A percentile compares a stretch with the other conserved stretches of the same genome.
phyloP scores from a whole-genome alignment of 306 rosid species.

The Amphicarpaea edgeworthii region DNA sequence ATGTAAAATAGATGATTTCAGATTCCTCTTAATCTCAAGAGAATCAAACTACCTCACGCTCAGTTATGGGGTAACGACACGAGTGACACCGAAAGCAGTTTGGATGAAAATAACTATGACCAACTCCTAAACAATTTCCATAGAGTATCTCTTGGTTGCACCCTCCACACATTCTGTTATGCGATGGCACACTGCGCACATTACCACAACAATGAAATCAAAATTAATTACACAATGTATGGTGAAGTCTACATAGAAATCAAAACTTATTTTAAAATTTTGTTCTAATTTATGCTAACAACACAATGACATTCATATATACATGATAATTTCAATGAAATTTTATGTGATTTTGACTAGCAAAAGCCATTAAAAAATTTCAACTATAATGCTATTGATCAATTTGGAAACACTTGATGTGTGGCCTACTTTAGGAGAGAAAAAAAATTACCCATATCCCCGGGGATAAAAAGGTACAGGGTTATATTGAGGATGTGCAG shows the following conservation, averaged over 20 bases:
- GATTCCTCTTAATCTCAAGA: conserved; percentile 31
- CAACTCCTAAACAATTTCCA: conserved; percentile 79
- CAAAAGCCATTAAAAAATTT: conserved; percentile 3
- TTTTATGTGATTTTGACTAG: conserved; percentile 3
- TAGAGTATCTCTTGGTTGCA: conserved; percentile 69
- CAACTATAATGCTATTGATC: conserved; percentile 18
- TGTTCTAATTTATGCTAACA: conserved; percentile 4
- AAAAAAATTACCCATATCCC: conserved; percentile 54
- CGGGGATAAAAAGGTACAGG: conserved; percentile 57
- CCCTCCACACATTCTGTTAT: conserved; percentile 72
- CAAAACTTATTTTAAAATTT: background rate
- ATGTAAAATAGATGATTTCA: conserved; percentile 22
- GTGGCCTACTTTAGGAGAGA: background rate
- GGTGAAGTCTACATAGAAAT: conserved; percentile 23
- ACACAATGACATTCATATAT: background rate
- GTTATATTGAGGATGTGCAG: conserved; percentile 61
- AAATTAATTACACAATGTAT: conserved; percentile 19
- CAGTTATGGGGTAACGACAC: conserved; percentile 79
- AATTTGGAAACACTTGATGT: conserved; percentile 19
- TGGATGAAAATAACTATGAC: conserved; percentile 79
- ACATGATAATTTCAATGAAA: background rate
- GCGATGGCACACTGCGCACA: conserved; percentile 39
- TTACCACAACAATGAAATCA: conserved; percentile 31
- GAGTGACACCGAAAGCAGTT: conserved; percentile 81
- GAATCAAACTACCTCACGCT: conserved; percentile 75